These are phyloP conservation scores for Aspergillus sp. DNA, from an alignment of 2,329 filamentous ascomycete genomes.

Conservation along the genomic window DNA sequence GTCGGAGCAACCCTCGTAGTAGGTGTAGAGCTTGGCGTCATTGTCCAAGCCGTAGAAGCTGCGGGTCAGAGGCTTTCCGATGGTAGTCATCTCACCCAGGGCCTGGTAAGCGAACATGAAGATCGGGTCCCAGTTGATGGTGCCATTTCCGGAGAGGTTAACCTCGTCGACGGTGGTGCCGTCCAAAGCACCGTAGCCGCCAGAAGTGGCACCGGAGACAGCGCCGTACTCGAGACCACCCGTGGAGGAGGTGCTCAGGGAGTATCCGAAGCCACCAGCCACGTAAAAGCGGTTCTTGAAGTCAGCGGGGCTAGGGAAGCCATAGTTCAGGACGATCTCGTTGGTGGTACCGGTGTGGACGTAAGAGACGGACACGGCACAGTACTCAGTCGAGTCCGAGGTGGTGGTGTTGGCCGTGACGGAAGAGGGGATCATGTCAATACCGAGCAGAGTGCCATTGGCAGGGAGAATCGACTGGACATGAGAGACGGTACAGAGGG, in stretches of 20 bases:
- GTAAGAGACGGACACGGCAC: slow-evolving; percentile 48
- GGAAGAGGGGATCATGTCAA: slow-evolving; percentile 44
- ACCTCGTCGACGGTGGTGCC: slow-evolving; percentile 37
- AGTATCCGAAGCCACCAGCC: slow-evolving; percentile 48
- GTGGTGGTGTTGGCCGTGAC: slow-evolving; percentile 44
- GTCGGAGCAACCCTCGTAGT: slow-evolving; percentile 59
- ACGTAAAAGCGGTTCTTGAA: slow-evolving; percentile 51
- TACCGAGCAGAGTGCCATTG: slow-evolving; percentile 45
- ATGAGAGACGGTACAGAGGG: slow-evolving; percentile 47
- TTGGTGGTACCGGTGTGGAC: slow-evolving; percentile 46
- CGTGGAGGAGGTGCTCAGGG: slow-evolving; percentile 38
- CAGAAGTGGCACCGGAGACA: slow-evolving; percentile 45
- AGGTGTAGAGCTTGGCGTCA: slow-evolving; percentile 40
- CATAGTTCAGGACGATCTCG: slow-evolving; percentile 38
- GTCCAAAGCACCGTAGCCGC: slow-evolving; percentile 47
- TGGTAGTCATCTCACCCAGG: slow-evolving; percentile 52
- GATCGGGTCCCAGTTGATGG: slow-evolving; percentile 35
- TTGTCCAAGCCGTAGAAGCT: slow-evolving; percentile 41
- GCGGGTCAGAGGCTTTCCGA: slow-evolving; percentile 49
- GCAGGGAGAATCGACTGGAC: slow-evolving; percentile 46
- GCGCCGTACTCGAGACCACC: slow-evolving; percentile 49
- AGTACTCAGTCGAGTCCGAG: slow-evolving; percentile 29
- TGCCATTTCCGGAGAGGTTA: slow-evolving; percentile 50
- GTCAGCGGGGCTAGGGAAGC: slow-evolving; percentile 35
- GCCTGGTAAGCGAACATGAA: slow-evolving; percentile 50